Percentiles rank a stretch among this genome's conserved stretches.
These are phyloP conservation scores for Trypanosoma cruzi DNA, from an alignment of 208 protist species.

Conservation along the genomic window DNA sequence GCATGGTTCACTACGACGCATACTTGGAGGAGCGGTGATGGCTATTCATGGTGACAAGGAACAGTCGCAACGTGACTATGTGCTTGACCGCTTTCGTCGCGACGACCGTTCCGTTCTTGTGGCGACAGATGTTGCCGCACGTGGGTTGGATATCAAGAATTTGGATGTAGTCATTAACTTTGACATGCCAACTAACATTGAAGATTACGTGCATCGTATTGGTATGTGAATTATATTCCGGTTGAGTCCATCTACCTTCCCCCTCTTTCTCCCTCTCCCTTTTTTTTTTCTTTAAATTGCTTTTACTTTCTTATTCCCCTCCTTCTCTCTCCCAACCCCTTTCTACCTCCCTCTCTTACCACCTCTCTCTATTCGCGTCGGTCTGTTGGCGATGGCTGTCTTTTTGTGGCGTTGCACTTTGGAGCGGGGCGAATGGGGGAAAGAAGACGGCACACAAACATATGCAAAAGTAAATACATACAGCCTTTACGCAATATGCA, in stretches of 20 bases:
- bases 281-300: no score
- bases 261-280: slow-evolving; percentile 8
- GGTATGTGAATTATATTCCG: slow-evolving; percentile 78
- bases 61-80: slow-evolving; percentile 94
- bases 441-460: no score
- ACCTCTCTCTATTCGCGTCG: not conserved
- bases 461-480: not conserved
- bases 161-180: slow-evolving; percentile 99
- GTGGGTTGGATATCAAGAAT: slow-evolving; percentile 98
- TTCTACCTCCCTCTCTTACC: not conserved
- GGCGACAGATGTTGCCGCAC: slow-evolving; percentile 94
- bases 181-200: slow-evolving; percentile 99
- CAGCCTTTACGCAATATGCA: no score
- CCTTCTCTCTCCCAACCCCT: not conserved
- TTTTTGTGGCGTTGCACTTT: slow-evolving; percentile 25
- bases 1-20: slow-evolving; percentile 60
- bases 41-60: slow-evolving; percentile 95
- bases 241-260: slow-evolving; percentile 19
- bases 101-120: slow-evolving; percentile 82
- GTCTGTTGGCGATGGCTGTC: slow-evolving; percentile 20
- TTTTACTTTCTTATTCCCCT: slow-evolving; percentile 2
- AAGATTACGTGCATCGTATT: slow-evolving; percentile 99
- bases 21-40: slow-evolving; percentile 87
- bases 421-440: not conserved
- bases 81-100: slow-evolving; percentile 86